Evolutionary conservation across 2,329 filamentous ascomycete species (phyloP), one percentile per base, ranked within the genome.

Genomic region (Didymella segeticola): DNA sequence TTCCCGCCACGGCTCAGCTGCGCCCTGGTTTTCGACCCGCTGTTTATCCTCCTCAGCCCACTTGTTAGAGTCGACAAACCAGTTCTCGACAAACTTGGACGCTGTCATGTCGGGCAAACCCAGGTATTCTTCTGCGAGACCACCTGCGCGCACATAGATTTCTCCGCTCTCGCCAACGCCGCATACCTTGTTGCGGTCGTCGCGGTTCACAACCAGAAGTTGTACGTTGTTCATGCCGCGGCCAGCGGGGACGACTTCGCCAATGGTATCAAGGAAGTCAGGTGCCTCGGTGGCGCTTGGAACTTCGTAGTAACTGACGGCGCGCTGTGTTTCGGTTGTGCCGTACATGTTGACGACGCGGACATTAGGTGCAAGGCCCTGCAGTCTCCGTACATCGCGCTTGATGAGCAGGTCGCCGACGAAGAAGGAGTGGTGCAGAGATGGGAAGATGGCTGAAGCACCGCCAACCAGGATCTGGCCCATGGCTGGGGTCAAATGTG

Each of bases 401-500:
- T 87, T 96, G 58, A 91, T 96, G 41, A 98, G 76, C 27, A 97
- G 81, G 69, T 98, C 93, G 26, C 95, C 95, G 1, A 98, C 93
- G 58, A 93, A 98, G 80, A 98, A 93, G 15, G 88, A 91, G 52
- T 86, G 82, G 53, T 88, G 82, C n/a, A 98, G 80, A 11, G 83
- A 81, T 1, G 91, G 89, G 67, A 97, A 96, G 61, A 89, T 76
- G 0, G 90, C 87, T 3, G 79, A 87, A 20, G 91, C 89, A 62
- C 90, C 91, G 36, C 92, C 93, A n/a, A 93, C 88, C 2, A 98
- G 79, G 57, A 98, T 95, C 66, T 97, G 91, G 49, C 93, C 93
- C 93, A 98, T 97, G 52, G 95, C 95, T 9, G 95, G 95, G 1
- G 95, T 99, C 31, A 98, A 78, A 75, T 98, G 95, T 11, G 89